Conservation (phyloP, 2,329 filamentous ascomycete species). For the Davidsoniella virescens region DNA sequence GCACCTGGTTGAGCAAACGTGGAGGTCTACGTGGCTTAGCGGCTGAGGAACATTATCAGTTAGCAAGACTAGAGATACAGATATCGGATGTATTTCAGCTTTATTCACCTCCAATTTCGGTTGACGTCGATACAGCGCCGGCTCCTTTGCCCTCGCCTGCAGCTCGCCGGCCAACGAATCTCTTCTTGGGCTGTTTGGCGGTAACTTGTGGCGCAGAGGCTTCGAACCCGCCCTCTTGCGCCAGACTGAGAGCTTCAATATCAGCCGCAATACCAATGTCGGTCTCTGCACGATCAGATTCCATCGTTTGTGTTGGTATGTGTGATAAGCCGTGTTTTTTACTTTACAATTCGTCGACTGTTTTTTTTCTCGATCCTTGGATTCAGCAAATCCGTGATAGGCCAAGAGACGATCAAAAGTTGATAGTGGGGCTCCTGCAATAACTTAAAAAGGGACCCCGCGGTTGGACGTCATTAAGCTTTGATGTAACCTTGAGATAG, state of each 20-base stretch:
- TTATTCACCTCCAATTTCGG: slow-evolving; percentile 11
- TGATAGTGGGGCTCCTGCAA: slow-evolving; percentile 12
- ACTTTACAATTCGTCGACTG: not conserved
- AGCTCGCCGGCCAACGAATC: slow-evolving; percentile 73
- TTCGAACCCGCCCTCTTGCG: slow-evolving; percentile 16
- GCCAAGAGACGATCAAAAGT: slow-evolving; percentile 6
- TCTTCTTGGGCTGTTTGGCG: slow-evolving; percentile 64
- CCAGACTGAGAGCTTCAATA: slow-evolving; percentile 31
- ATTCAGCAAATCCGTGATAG: slow-evolving; percentile 6
- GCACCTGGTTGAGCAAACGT: slow-evolving; percentile 79
- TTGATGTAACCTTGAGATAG: not conserved
- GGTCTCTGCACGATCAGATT: slow-evolving; percentile 54
- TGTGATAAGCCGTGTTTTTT: not conserved
- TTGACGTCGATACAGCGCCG: slow-evolving; percentile 7
- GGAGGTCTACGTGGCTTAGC: slow-evolving; percentile 55
- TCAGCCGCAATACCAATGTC: slow-evolving; percentile 56
- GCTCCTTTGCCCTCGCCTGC: slow-evolving; percentile 34
- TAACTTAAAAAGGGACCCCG: slow-evolving; percentile 8
- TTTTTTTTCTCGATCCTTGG: not conserved
- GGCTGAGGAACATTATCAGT: slow-evolving; percentile 29
- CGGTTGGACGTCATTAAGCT: not conserved
- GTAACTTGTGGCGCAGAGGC: not conserved
- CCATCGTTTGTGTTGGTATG: slow-evolving; percentile 34
- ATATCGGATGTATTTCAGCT: not conserved
- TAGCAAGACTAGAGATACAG: not conserved